Evolutionary conservation across 768 basidiomycete genomes (phyloP), one percentile per base, ranked within the genome.

Genomic region (Calocera cornea): DNA sequence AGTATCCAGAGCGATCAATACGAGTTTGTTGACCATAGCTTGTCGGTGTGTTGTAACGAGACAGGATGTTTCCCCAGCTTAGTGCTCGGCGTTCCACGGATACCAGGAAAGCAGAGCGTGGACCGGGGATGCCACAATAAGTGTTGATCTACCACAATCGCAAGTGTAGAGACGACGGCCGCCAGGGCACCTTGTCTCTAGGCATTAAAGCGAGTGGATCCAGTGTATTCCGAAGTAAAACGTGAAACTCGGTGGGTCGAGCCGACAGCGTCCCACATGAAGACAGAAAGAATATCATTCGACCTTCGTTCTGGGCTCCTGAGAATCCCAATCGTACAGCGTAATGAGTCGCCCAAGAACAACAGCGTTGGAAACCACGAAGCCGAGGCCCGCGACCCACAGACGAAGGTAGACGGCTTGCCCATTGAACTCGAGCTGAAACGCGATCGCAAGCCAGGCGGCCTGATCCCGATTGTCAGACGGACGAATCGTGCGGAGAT

Each of bases 361-460:
- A 19, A 33, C 31, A 33, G 54, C 54, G 27, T 97, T 91, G 5
- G 87, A 86, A 3, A 80, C 73, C 11, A 95, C 80, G 72, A 95
- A 92, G 0, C 85, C 72, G 65, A 95, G 74, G 16, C 95, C 83
- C 47, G 90, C 82, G 11, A 83, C 64, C 97, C 97, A 99, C 17
- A 98, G 78, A 16, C 80, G 76, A 33, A 85, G 78, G 76, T 87
- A 93, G 12, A 90, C 89, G 65, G 85, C 79, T 67, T 85, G 75
- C 0, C 89, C 94, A 33, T 90, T 75, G 74, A 98, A 94, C 75
- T 99, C 97, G 16, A 99, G 83, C 68, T 83, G 82, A 77, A 94
- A 98, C 0, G 94, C 97, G 70, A 89, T 87, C n/a, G 81, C 81
- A 1, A 98, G 83, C 97, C 97, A 99, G 22, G 94, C 68, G 0